A percentile compares a stretch with the other conserved stretches of the same genome.
These are phyloP conservation scores for Phytopythium kandeliae DNA, from an alignment of 352 stramenopile species.

Conservation along the genomic window DNA sequence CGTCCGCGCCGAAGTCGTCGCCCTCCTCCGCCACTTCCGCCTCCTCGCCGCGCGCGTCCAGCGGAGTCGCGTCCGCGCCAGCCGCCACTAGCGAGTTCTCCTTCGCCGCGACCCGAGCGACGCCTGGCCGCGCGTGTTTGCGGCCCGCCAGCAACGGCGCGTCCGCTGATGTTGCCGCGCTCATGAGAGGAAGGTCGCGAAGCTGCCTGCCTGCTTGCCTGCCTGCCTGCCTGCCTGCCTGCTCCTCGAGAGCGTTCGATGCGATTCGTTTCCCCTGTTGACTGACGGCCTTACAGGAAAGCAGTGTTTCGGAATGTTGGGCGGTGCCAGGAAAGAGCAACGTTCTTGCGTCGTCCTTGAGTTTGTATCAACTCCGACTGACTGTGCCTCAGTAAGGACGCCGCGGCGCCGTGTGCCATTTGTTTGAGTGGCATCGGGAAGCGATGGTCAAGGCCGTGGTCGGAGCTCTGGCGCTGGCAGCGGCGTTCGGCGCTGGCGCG, in stretches of 20 bases:
- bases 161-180: constrained; percentile 2
- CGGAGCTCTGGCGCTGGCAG: constrained; percentile 21
- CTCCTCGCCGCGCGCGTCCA: constrained; percentile 1
- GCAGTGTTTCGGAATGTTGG: too few species aligned
- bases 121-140: constrained; percentile 14
- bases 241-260: too few species aligned
- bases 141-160: constrained; percentile 6
- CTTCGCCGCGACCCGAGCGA: background rate
- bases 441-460: constrained; percentile 53
- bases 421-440: background rate
- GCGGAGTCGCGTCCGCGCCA: too few species aligned
- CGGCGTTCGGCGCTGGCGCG: constrained; percentile 56
- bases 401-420: background rate
- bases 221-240: too few species aligned
- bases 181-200: too few species aligned
- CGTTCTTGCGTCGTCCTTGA: too few species aligned
- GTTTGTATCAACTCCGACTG: too few species aligned
- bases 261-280: too few species aligned
- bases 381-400: too few species aligned
- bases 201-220: background rate
- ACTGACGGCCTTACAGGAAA: too few species aligned
- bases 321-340: too few species aligned
- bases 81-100: too few species aligned
- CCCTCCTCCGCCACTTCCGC: background rate
- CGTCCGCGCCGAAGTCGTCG: background rate